Percentiles rank a stretch among this genome's conserved stretches.
Conservation (phyloP, 495 filamentous ascomycete species). For the Trichocladium uniseriatum region DNA sequence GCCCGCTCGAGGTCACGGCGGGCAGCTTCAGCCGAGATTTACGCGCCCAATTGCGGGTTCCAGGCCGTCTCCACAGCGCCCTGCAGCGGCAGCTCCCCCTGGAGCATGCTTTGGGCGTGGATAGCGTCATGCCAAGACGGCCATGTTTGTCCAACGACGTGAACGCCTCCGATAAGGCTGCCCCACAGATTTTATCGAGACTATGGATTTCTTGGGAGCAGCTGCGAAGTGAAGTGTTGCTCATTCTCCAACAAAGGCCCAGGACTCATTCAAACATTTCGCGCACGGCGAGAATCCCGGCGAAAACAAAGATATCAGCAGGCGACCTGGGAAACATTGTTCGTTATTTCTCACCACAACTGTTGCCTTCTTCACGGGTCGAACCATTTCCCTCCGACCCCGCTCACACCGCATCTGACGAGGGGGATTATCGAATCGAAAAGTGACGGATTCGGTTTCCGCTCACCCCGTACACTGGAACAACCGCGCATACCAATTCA, state of each 20-base stretch:
- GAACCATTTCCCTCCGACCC: neutral
- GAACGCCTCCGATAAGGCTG: neutral
- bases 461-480: neutral
- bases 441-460: neutral
- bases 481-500: no score
- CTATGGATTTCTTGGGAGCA: neutral
- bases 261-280: no score
- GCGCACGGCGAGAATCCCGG: no score
- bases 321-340: no score
- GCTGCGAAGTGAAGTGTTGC: neutral
- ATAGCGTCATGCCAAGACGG: neutral
- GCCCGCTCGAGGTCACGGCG: neutral
- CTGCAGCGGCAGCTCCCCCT: neutral
- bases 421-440: neutral
- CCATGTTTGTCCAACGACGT: no score
- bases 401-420: neutral
- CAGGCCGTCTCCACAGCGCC: neutral
- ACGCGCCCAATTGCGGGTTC: conserved; percentile 3
- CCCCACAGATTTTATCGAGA: neutral
- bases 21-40: conserved; percentile 13
- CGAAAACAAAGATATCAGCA: no score
- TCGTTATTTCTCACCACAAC: neutral
- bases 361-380: neutral
- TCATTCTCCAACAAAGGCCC: neutral
- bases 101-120: no score